Percentiles rank a stretch among this genome's conserved stretches.
Conservation (phyloP, 768 basidiomycete species). For the Termitomyces sp. region DNA sequence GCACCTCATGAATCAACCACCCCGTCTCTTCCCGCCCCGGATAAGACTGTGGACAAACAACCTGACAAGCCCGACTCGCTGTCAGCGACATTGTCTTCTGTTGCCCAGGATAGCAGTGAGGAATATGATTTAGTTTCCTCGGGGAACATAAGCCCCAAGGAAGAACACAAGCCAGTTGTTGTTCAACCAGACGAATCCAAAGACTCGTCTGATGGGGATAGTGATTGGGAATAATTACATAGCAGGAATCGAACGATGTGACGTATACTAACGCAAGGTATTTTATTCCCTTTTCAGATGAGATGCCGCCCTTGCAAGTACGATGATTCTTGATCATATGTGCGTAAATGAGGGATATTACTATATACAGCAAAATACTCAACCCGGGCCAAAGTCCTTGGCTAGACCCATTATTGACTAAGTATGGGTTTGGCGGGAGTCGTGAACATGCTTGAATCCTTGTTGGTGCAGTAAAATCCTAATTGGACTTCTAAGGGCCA, state of each 20-base stretch:
- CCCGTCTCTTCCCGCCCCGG: slow-evolving; percentile 6
- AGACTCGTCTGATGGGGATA: slow-evolving; percentile 42
- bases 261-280: not conserved
- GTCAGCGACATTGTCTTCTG: slow-evolving; percentile 9
- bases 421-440: not conserved
- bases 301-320: not conserved
- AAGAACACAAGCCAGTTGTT: slow-evolving; percentile 25
- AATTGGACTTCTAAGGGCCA: not conserved
- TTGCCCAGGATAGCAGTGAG: slow-evolving; percentile 55
- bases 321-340: not conserved
- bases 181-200: slow-evolving; percentile 26
- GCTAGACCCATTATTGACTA: not conserved
- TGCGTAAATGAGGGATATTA: not conserved
- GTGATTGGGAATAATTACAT: slow-evolving; percentile 68
- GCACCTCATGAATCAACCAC: slow-evolving; percentile 20
- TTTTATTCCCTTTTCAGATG: not conserved
- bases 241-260: not conserved
- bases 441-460: not conserved
- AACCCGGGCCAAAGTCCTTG: not conserved
- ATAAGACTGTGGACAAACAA: slow-evolving; percentile 7
- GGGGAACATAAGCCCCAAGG: slow-evolving; percentile 46
- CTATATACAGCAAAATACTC: not conserved
- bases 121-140: slow-evolving; percentile 68
- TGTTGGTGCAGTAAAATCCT: not conserved
- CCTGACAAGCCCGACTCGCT: slow-evolving; percentile 1